Percentiles rank a stretch among this genome's conserved stretches.
Evolutionary conservation across 768 basidiomycete species (phyloP).

Genomic region (Thelephora ganbajun): DNA sequence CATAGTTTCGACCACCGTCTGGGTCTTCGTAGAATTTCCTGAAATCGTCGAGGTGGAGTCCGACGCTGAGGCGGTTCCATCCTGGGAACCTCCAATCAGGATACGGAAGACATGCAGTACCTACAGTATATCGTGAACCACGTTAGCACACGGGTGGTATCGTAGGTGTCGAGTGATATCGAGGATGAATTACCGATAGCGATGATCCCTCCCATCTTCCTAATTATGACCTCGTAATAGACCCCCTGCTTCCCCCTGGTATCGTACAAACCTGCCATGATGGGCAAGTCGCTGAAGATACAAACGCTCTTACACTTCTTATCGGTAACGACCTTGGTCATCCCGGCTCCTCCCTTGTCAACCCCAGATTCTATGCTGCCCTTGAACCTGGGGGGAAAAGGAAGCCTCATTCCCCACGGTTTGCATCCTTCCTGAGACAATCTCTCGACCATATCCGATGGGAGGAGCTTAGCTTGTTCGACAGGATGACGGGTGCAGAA

Average conservation of each 20-base stretch:
- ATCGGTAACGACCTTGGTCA: conserved; percentile 29
- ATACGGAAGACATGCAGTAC: conserved; percentile 52
- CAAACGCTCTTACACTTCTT: conserved; percentile 33
- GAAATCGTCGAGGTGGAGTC: conserved; percentile 55
- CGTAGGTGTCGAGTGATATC: neutral
- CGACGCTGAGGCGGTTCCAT: conserved; percentile 56
- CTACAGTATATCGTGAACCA: conserved; percentile 20
- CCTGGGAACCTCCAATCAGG: conserved; percentile 55
- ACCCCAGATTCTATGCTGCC: conserved; percentile 25
- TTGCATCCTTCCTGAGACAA: conserved; percentile 31
- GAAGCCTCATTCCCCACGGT: conserved; percentile 40
- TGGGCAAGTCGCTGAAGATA: conserved; percentile 44
- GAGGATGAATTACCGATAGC: conserved; percentile 33
- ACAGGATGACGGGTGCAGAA: conserved; percentile 33
- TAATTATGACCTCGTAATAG: conserved; percentile 50
- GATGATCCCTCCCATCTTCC: conserved; percentile 42
- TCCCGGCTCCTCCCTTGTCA: conserved; percentile 17
- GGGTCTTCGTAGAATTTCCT: conserved; percentile 63
- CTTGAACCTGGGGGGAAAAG: conserved; percentile 25
- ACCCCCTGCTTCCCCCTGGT: conserved; percentile 38
- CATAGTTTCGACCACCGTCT: conserved; percentile 48
- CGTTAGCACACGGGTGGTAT: neutral
- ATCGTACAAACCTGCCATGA: conserved; percentile 47
- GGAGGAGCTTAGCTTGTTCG: conserved; percentile 29
- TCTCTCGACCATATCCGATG: conserved; percentile 37